Conservation (phyloP, 139 green algal species). For the Diplosphaera chodatii region DNA sequence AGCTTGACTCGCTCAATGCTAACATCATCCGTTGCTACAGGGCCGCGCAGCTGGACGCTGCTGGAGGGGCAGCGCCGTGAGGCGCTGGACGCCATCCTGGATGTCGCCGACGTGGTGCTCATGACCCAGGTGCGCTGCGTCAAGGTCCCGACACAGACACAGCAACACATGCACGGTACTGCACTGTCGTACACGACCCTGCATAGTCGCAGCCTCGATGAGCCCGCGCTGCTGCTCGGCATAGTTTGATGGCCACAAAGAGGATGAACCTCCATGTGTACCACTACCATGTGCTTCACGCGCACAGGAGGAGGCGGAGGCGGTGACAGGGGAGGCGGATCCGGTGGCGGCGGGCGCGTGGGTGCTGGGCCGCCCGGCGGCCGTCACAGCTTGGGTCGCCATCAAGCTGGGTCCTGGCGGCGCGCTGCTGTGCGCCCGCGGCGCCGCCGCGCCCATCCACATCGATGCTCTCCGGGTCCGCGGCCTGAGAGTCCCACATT, state of each 20-base stretch:
- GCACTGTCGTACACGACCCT: no score
- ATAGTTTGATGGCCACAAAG: no score
- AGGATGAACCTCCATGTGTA: no score
- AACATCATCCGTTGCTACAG: no score
- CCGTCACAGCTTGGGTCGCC: slow-evolving; percentile 62
- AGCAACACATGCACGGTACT: no score
- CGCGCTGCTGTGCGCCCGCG: slow-evolving; percentile 47
- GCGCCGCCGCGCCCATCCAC: not conserved
- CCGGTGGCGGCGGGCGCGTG: slow-evolving; percentile 41
- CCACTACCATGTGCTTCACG: no score
- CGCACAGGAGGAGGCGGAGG: slow-evolving; percentile 67
- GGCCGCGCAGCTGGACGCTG: slow-evolving; percentile 62
- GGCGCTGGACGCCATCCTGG: slow-evolving; percentile 62
- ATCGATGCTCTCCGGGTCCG: not conserved
- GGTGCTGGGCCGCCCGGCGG: slow-evolving; percentile 47
- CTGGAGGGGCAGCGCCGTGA: slow-evolving; percentile 28
- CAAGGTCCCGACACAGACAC: no score
- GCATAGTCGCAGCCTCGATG: no score
- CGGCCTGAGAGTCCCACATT: no score
- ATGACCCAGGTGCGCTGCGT: slow-evolving; percentile 62
- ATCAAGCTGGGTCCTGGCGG: slow-evolving; percentile 77
- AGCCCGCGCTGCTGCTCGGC: no score
- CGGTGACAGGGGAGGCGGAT: slow-evolving; percentile 64
- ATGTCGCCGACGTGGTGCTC: slow-evolving; percentile 68
- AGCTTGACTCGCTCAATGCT: no score